These are phyloP conservation scores for Trichosporon sp. DNA, from an alignment of 1,284 basidiomycete species.

Conservation along the genomic window DNA sequence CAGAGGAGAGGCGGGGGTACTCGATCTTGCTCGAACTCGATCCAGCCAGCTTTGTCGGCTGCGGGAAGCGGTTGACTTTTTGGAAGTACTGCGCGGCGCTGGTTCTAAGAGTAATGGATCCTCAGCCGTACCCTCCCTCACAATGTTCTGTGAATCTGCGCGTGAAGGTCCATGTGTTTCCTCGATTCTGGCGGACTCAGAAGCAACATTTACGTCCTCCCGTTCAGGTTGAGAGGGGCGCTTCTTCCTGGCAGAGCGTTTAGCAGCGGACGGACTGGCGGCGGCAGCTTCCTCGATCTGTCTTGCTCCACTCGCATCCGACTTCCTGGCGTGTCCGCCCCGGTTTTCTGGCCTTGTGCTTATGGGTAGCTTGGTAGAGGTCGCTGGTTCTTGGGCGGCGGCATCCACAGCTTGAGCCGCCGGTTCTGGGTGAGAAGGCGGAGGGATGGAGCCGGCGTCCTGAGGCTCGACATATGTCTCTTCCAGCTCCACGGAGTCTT, in stretches of 20 bases:
- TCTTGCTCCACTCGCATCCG: background rate
- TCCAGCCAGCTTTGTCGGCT: background rate
- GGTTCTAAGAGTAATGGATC: background rate
- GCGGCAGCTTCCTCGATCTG: no score
- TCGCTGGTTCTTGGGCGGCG: no score
- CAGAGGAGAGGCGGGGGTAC: background rate
- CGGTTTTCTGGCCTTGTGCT: background rate
- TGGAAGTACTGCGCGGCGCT: background rate
- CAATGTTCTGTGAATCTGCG: no score
- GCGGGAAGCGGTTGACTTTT: background rate
- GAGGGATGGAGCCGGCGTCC: background rate
- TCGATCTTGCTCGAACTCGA: background rate
- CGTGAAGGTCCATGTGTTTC: background rate
- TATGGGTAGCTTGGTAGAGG: background rate
- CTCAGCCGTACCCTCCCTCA: background rate
- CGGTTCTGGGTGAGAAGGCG: background rate
- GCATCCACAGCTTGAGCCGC: background rate
- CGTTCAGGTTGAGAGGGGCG: background rate
- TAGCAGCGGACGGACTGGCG: background rate
- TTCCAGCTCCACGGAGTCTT: background rate
- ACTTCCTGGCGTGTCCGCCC: no score
- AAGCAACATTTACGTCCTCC: background rate
- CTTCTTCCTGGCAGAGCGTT: background rate
- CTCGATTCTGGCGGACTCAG: background rate
- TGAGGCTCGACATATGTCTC: background rate